phyloP scores from a whole-genome alignment of 306 rosid genomes.

The Coriaria nepalensis region DNA sequence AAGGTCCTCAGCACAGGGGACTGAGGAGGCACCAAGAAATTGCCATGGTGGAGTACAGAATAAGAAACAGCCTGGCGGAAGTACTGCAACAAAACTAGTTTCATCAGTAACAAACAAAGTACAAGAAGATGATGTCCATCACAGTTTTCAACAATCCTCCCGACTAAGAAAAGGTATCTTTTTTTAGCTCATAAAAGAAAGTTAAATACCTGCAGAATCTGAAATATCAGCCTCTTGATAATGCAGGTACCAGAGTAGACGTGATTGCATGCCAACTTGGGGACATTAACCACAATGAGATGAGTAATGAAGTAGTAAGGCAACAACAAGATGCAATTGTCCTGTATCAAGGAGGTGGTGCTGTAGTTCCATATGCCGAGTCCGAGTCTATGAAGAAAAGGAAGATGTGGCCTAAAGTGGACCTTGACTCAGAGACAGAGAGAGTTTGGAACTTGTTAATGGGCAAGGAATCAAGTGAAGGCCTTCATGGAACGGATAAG shows the following conservation, averaged over 20 bases:
- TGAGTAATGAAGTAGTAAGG: slow-evolving; percentile 17
- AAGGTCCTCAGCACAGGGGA: slow-evolving; percentile 13
- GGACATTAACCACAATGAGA: slow-evolving; percentile 36
- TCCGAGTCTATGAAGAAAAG: slow-evolving; percentile 31
- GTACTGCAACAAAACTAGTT: slow-evolving; percentile 4
- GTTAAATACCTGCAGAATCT: not conserved
- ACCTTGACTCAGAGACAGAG: slow-evolving; percentile 77
- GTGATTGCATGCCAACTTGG: slow-evolving; percentile 29
- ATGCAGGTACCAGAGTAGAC: slow-evolving; percentile 36
- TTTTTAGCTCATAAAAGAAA: no score
- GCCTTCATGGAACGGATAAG: slow-evolving; percentile 36
- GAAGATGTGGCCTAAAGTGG: slow-evolving; percentile 70
- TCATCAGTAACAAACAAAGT: slow-evolving; percentile 9
- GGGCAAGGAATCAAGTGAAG: slow-evolving; percentile 57
- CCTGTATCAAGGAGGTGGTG: slow-evolving; percentile 44
- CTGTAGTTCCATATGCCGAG: slow-evolving; percentile 45
- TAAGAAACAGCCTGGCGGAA: slow-evolving; percentile 9
- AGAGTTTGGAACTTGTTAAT: slow-evolving; percentile 83
- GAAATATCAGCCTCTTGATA: slow-evolving; percentile 18
- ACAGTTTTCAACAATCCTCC: slow-evolving; percentile 11
- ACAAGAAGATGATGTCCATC: slow-evolving; percentile 2
- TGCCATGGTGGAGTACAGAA: not conserved
- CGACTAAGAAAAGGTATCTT: slow-evolving; percentile 16
- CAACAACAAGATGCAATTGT: slow-evolving; percentile 52
- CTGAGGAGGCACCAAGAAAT: slow-evolving; percentile 12